Conservation (phyloP, 2,329 filamentous ascomycete species). For the Xylariaceae sp. region DNA sequence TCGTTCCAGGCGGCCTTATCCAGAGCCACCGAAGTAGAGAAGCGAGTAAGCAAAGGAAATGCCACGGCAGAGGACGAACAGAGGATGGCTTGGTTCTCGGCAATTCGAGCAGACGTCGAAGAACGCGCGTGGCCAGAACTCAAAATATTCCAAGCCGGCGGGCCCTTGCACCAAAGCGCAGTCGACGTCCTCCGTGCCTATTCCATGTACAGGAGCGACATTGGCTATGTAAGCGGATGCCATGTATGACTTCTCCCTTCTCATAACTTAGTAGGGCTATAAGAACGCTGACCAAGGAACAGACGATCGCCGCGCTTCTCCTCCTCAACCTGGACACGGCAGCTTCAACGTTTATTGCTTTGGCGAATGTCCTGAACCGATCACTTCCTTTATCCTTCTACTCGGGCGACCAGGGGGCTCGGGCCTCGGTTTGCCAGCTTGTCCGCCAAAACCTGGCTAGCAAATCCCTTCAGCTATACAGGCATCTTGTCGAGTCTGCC, state of each 20-base stretch:
- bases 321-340: slow-evolving; percentile 19
- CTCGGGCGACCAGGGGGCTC: slow-evolving; percentile 64
- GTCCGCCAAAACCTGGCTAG: slow-evolving; percentile 62
- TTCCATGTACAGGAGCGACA: slow-evolving; percentile 75
- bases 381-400: slow-evolving; percentile 60
- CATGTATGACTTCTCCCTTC: slow-evolving; percentile 56
- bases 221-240: slow-evolving; percentile 71
- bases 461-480: slow-evolving; percentile 61
- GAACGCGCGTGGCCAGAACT: slow-evolving; percentile 66
- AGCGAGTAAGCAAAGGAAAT: slow-evolving; percentile 49
- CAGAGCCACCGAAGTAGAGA: slow-evolving; percentile 60
- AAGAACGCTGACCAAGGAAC: slow-evolving; percentile 20
- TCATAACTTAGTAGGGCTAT: not conserved
- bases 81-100: slow-evolving; percentile 57
- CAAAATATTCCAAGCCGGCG: slow-evolving; percentile 64
- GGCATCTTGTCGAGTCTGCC: slow-evolving; percentile 55
- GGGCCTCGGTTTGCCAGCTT: slow-evolving; percentile 63
- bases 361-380: slow-evolving; percentile 57
- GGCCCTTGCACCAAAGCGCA: slow-evolving; percentile 63
- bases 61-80: slow-evolving; percentile 51
- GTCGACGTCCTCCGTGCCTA: slow-evolving; percentile 74
- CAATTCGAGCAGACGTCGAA: slow-evolving; percentile 61
- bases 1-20: slow-evolving; percentile 68
- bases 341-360: slow-evolving; percentile 17
- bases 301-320: slow-evolving; percentile 62